Evolutionary conservation across 2,329 filamentous ascomycete species (phyloP), one percentile per base, ranked within the genome.

Genomic region (Neurospora sp.): DNA sequence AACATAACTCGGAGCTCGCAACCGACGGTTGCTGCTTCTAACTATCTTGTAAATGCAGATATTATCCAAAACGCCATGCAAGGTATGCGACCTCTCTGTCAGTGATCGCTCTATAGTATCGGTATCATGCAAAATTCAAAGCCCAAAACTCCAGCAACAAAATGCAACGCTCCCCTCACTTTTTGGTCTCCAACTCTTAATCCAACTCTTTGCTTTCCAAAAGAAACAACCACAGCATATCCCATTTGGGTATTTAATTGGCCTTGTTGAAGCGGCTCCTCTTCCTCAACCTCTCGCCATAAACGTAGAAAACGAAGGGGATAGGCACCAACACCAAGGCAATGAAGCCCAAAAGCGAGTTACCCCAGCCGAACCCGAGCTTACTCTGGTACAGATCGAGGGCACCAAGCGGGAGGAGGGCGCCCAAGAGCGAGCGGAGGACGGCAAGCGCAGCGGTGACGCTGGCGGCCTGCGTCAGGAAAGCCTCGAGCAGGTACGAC

Each of bases 401-500:
- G 0, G 78, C 80, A 7, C 78, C 80, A 2, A 83, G 77, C 2
- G 81, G 80, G 4, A 83, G 75, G 0, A 82, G 75, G 0, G 81
- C 79, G 1, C 81, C 81, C 13, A 78, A 74, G 0, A 82, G 72
- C 0, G 78, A 80, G 0, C 81, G 78, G 4, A 81, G 73, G 0
- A 83, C 78, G 0, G 79, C 75, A 66, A 79, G 74, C 1, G 81
- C 81, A 5, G 80, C 81, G 1, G 80, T 78, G 17, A 79, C 79
- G 1, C 80, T 82, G 0, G 81, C 82, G 1, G 81, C 81, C 40
- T 79, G 80, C 1, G 69, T 72, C 4, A 77, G 77, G 69, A 80
- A 82, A 1, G 84, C 84, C 68, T 90, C 87, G 17, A 91, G 84
- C 1, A 90, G 82, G 73, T 91, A 91, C 3, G 87, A 88, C 68